Base-by-base conservation (phyloP, 1,284 basidiomycete genomes). In the Tranzscheliella williamsii region DNA sequence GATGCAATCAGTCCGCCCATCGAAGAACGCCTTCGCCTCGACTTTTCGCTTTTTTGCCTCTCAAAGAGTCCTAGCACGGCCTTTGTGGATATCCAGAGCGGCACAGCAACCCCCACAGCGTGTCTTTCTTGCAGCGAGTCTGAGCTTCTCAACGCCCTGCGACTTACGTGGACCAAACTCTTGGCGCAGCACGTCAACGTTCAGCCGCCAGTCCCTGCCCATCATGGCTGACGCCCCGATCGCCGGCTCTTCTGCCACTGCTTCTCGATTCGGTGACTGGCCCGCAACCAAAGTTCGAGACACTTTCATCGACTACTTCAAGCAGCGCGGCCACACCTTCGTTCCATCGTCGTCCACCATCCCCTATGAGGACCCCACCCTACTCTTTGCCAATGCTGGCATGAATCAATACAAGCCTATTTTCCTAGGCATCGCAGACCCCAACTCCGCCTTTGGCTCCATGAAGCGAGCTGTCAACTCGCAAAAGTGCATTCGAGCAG, bases 401-500 rank as follows among this genome's bases (percentile, higher is more conserved):
- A 81, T 57, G 64, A 73, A 72, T 51, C 67, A 75, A 58, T 97
- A 90, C 83, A 97, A 98, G 82, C 82, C 89, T 38, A 91, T 97
- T 65, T 97, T 98, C 79, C 84, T 98, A 26, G 94, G 94, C 61
- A 95, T 89, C 5, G 92, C 93, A 51, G 93, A 97, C 80, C 91
- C 92, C 36, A 85, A 88, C 75, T 93, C 87, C 30, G 88, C 88
- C 39, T 84, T 96, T 71, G 85, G 89, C 50, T 91, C 89, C 78
- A 83, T 96, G 68, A 89, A 87, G 76, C 87, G 95, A 67, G 94
- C 92, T 2, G 91, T 88, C 79, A 98, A 98, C 81, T 88, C 85
- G 45, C 94, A 98, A 79, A 98, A 91, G 80, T 98, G 95, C 79
- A 98, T 98, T 67, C 85, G 94, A 58, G 94, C 94, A 5, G 94